These are phyloP conservation scores for Neurospora sp. DNA, from an alignment of 495 filamentous ascomycete genomes.

Conservation along the genomic window DNA sequence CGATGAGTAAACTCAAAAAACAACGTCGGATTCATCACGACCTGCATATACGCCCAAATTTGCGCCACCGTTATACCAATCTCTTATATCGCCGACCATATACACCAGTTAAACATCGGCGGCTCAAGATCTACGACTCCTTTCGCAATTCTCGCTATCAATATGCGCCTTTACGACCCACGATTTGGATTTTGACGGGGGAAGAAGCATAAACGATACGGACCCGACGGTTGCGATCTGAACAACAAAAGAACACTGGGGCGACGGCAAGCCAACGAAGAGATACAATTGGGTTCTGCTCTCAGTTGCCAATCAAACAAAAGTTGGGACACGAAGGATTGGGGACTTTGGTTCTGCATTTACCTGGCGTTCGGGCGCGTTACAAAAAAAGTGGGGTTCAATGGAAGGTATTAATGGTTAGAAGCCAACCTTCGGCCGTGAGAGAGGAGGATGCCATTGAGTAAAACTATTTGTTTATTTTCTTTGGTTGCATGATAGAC, in stretches of 20 bases:
- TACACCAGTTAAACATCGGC: neutral
- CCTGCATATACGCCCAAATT: neutral
- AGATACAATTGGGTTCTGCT: neutral
- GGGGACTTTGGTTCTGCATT: neutral
- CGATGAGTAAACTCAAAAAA: constrained; percentile 12
- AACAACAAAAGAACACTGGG: neutral
- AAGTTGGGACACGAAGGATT: neutral
- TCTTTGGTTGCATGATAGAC: neutral
- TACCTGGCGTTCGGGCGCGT: neutral
- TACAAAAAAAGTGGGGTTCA: neutral
- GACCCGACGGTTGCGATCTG: neutral
- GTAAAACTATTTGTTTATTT: neutral
- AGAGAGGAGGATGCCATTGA: neutral
- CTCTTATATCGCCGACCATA: neutral
- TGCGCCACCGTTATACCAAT: neutral
- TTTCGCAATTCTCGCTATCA: neutral
- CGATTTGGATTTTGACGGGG: neutral
- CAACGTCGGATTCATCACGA: neutral
- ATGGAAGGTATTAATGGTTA: neutral
- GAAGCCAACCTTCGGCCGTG: neutral
- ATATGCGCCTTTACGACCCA: neutral
- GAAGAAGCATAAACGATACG: neutral
- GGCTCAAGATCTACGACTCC: neutral
- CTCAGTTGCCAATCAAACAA: neutral
- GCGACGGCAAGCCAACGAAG: neutral